Evolutionary conservation across 2,329 filamentous ascomycete species (phyloP), one percentile per base, ranked within the genome.

Genomic region (Fusarium dlaminii): DNA sequence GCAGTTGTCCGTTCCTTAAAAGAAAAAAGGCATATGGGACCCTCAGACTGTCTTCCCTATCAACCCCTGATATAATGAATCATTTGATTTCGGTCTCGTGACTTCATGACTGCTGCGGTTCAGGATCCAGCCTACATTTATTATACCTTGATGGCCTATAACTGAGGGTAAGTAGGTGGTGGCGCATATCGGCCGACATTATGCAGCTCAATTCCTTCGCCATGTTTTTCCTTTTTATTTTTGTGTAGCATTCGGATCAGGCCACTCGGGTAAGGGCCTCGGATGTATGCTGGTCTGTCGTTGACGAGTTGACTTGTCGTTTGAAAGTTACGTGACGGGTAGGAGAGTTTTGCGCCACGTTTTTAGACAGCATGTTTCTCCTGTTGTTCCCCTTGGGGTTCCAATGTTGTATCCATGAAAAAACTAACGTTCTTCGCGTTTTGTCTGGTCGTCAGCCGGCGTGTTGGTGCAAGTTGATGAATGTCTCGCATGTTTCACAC

Each of bases 261-360:
- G 22, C 45, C 6, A 39, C 18, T 65, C 49, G 18, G 12, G 29
- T 30, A 18, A 36, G 17, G 46, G 37, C 37, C 17, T 48, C 24
- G 5, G 24, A 22, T 57, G 22, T 46, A 48, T 51, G 39, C 55
- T 39, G 37, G n/a, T 15, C 29, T 52, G 48, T 36, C 30, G 27
- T n/a, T 40, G 29, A 36, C 20, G 22, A 54, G 49, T 56, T 36
- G 39, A 30, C 14, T 39, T 60, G 32, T 61, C 51, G 62, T 78
- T 78, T 78, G 76, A 78, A 78, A 72, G 45, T 76, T 76, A 42
- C 60, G 68, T 64, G 55, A 42, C 32, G 61, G 40, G 18, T 59
- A 66, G 59, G 20, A 46, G n/a, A 48, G 55, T 42, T 43, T n/a
- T 17, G 9, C 4, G 13, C 29, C 27, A 57, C 9, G 14, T 32